These are phyloP conservation scores for Boletus sensibilis DNA, from an alignment of 768 basidiomycete species.

Conservation along the genomic window DNA sequence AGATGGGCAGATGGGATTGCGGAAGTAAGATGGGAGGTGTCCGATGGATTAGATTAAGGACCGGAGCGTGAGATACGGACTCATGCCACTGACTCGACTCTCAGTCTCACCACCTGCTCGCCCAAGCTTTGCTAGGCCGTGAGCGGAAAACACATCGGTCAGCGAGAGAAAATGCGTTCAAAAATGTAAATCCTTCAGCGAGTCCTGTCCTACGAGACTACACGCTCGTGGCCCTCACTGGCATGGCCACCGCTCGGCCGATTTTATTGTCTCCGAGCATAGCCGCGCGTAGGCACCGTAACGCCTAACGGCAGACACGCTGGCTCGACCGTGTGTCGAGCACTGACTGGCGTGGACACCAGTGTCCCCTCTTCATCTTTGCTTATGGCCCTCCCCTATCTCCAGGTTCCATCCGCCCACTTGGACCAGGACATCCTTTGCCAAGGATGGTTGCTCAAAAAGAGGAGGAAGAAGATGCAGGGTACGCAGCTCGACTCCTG, in stretches of 20 bases:
- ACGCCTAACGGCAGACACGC: background rate
- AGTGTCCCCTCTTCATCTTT: no score
- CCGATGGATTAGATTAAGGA: constrained; percentile 30
- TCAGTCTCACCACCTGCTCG: background rate
- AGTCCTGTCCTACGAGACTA: constrained; percentile 3
- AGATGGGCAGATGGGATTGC: constrained; percentile 25
- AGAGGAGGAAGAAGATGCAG: constrained; percentile 86
- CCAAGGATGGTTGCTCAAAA: constrained; percentile 85
- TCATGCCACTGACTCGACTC: constrained; percentile 10
- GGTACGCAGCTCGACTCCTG: constrained; percentile 40
- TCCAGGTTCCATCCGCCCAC: constrained; percentile 7
- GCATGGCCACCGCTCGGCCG: background rate
- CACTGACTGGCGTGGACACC: background rate
- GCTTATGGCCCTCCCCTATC: constrained; percentile 15
- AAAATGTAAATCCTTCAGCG: background rate
- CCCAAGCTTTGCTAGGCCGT: background rate
- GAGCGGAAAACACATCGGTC: background rate
- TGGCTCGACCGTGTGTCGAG: background rate
- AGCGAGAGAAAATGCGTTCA: constrained; percentile 13
- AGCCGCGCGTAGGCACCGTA: background rate
- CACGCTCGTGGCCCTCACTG: background rate
- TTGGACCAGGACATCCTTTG: constrained; percentile 38
- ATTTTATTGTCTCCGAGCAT: constrained; percentile 12
- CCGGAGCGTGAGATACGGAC: constrained; percentile 23
- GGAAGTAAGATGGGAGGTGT: constrained; percentile 27